Conservation (phyloP, 805 yeast species). For the Candida arabinofermentans region DNA sequence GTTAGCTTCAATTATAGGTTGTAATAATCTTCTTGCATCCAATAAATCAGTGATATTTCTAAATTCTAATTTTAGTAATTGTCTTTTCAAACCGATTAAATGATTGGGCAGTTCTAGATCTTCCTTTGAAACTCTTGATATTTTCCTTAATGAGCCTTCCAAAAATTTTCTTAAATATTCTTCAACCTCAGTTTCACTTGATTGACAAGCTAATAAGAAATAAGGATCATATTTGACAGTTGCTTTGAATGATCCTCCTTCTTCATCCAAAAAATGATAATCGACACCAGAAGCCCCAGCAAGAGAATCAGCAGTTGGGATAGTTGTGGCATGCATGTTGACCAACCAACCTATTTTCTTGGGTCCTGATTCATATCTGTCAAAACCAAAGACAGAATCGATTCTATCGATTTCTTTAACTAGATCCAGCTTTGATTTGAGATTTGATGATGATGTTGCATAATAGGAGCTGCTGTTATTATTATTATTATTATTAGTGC, state of each 20-base stretch:
- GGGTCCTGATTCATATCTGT: constrained; percentile 69
- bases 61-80: constrained; percentile 65
- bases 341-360: constrained; percentile 81
- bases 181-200: constrained; percentile 71
- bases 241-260: constrained; percentile 92
- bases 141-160: constrained; percentile 58
- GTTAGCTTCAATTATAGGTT: constrained; percentile 70
- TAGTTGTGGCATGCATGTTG: constrained; percentile 86
- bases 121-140: constrained; percentile 60
- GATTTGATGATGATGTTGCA: constrained; percentile 5
- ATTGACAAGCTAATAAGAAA: constrained; percentile 65
- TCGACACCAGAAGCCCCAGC: constrained; percentile 89
- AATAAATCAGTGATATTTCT: constrained; percentile 70
- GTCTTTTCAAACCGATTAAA: constrained; percentile 66
- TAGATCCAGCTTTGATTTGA: constrained; percentile 43
- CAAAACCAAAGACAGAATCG: constrained; percentile 87
- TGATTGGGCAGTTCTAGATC: constrained; percentile 85
- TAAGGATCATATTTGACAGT: constrained; percentile 85
- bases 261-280: constrained; percentile 90
- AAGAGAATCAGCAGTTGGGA: constrained; percentile 52
- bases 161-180: constrained; percentile 69
- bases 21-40: constrained; percentile 64
- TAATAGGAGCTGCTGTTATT: no score
- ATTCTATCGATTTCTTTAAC: constrained; percentile 60
- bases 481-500: not conserved